Evolutionary conservation across 2,329 filamentous ascomycete genomes (phyloP).

Genomic region (Ceratocystis albifundus): DNA sequence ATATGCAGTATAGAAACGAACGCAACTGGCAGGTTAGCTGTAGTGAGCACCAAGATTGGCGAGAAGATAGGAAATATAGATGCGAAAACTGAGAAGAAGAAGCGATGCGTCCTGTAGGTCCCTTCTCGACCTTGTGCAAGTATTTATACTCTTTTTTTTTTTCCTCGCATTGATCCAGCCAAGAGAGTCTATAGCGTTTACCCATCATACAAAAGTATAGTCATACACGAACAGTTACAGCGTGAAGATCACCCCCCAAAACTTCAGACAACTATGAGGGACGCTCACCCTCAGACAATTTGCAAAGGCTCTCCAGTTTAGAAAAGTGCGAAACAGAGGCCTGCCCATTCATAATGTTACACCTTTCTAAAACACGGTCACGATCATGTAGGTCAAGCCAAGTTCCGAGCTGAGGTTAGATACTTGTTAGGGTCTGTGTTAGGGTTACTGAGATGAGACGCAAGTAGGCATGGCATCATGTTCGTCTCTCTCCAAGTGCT

Average conservation of each 20-base stretch:
- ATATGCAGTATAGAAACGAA: slow-evolving; percentile 12
- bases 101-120: not conserved
- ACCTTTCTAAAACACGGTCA: not conserved
- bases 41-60: not conserved
- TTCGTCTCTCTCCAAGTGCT: no score
- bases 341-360: not conserved
- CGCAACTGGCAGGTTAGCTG: slow-evolving; percentile 12
- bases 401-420: not conserved
- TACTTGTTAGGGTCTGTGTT: no score
- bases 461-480: no score
- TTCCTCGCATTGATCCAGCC: not conserved
- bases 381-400: not conserved
- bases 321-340: not conserved
- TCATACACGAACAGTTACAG: slow-evolving; percentile 6
- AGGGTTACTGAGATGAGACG: no score
- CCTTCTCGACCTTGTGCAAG: not conserved
- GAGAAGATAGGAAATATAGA: not conserved
- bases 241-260: not conserved
- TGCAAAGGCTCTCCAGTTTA: not conserved
- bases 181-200: no score
- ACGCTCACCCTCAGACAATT: not conserved
- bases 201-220: not conserved
- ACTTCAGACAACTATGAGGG: not conserved
- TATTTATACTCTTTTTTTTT: slow-evolving; percentile 8
- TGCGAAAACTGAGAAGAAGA: not conserved